Evolutionary conservation across 371 early-diverging fungal species (phyloP).

Genomic region (Mortierella sp.): DNA sequence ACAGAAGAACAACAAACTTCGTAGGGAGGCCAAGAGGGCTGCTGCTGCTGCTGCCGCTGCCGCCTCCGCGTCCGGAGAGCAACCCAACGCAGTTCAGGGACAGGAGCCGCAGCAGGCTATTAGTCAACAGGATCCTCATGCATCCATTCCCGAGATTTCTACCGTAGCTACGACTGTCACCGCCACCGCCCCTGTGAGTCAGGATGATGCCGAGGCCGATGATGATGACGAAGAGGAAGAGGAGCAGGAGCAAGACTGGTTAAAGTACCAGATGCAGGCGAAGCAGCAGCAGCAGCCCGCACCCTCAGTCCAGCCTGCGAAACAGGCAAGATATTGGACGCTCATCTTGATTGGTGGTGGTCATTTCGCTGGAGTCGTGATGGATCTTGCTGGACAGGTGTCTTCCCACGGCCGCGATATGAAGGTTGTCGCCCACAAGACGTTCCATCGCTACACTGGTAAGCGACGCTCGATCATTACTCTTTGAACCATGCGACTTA

Average conservation of each 20-base stretch:
- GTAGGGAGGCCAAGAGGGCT: constrained; percentile 20
- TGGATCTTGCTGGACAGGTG: constrained; percentile 76
- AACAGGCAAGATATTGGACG: constrained; percentile 75
- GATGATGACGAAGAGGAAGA: constrained; percentile 28
- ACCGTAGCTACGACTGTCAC: neutral
- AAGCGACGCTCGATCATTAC: neutral
- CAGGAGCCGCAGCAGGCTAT: neutral
- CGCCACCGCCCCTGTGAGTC: constrained; percentile 12
- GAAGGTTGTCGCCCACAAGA: constrained; percentile 81
- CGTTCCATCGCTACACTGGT: constrained; percentile 95
- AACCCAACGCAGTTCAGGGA: constrained; percentile 1
- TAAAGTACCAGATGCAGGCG: constrained; percentile 40
- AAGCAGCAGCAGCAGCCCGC: constrained; percentile 9
- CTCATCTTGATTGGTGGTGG: constrained; percentile 88
- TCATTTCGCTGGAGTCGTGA: constrained; percentile 91
- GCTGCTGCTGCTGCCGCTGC: constrained; percentile 22
- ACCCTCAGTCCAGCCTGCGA: neutral
- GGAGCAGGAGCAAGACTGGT: constrained; percentile 36
- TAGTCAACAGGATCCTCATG: constrained; percentile 2
- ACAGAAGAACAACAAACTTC: constrained; percentile 30
- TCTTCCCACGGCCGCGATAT: constrained; percentile 45
- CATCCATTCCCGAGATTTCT: neutral
- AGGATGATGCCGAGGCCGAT: constrained; percentile 14
- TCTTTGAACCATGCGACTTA: neutral
- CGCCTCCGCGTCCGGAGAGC: neutral